Base-by-base conservation (phyloP, 345 rosid genomes). In the Eucalyptus shirleyi region DNA sequence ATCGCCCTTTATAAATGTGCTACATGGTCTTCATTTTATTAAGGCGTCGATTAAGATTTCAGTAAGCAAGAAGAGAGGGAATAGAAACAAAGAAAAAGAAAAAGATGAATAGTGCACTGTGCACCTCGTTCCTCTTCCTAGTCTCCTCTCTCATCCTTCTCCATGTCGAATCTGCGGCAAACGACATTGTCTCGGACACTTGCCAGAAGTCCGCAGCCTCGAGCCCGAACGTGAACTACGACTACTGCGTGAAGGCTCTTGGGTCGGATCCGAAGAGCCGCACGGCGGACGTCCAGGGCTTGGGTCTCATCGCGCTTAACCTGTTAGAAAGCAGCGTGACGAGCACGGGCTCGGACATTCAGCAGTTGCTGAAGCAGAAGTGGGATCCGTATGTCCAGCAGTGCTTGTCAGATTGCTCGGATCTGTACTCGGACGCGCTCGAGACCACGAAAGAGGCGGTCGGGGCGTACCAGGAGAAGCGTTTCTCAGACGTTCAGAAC, bases 351-450 rank as follows among this genome's bases (percentile, higher is more conserved):
- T 91, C 93, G 21, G 90, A 40, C 81, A 91, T 94, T 5, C 91
- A 88, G 26, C 89, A 88, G 88, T 89, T 93, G 40, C 49, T 93
- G 91, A 86, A 55, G 30, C 87, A 88, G 88, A 87, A 86, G 49
- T 90, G 89, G 77, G 88, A 90, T 80, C 87, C 89, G 42, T 93
- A 60, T 88, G 91, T 67, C 44, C 21, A 87, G 51, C 90, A 90
- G 89, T 92, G 96, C 91, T 89, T 94, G 86, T 88, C 89, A 88
- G 95, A 95, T 87, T 94, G 96, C 89, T 89, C 88, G 83, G 91
- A 91, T 59, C 91, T 93, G 30, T 94, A 94, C 89, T 89, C 91
- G 8, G 88, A 92, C n/a, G 93, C 93, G 7, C 89, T 89, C 8
- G 92, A 91, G 88, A 89, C 90, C 6, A 28, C 93, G 88, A 90